These are phyloP conservation scores for Staphylotrichum tortipilum DNA, from an alignment of 495 filamentous ascomycete species.

Conservation along the genomic window DNA sequence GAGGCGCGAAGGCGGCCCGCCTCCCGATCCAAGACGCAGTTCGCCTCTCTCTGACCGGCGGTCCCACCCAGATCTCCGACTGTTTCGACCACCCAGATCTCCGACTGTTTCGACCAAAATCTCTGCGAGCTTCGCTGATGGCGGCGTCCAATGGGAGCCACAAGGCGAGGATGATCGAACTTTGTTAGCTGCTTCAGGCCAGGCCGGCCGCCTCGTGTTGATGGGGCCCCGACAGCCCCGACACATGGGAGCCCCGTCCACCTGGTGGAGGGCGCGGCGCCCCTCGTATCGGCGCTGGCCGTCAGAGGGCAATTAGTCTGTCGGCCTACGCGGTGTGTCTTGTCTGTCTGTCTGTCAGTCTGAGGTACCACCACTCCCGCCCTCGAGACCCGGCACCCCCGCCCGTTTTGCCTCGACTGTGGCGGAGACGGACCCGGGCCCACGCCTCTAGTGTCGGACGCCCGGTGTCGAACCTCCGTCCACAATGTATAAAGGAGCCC, in stretches of 20 bases:
- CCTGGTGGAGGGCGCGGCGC: background rate
- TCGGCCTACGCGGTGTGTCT: background rate
- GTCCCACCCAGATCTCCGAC: background rate
- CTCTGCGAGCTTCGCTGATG: too few relatives aligned
- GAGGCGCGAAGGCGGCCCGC: background rate
- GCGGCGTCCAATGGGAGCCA: too few relatives aligned
- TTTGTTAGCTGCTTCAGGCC: too few relatives aligned
- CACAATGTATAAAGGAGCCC: slow-evolving; percentile 5
- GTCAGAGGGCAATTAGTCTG: background rate
- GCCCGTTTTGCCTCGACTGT: background rate
- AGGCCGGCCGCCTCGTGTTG: background rate
- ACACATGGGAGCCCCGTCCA: background rate
- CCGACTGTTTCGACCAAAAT: background rate
- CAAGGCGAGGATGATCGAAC: too few relatives aligned
- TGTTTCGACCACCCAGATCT: background rate
- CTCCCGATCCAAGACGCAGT: background rate
- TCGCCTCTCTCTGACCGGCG: background rate
- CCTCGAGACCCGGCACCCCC: too few relatives aligned
- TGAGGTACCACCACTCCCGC: too few relatives aligned
- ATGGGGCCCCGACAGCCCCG: background rate
- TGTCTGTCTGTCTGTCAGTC: too few relatives aligned
- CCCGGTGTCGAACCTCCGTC: background rate
- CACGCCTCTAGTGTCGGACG: background rate
- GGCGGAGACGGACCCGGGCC: background rate
- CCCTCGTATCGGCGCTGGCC: background rate